Evolutionary conservation across 192 early-diverging fungal genomes (phyloP).

Genomic region (Allomyces macrogynus): DNA sequence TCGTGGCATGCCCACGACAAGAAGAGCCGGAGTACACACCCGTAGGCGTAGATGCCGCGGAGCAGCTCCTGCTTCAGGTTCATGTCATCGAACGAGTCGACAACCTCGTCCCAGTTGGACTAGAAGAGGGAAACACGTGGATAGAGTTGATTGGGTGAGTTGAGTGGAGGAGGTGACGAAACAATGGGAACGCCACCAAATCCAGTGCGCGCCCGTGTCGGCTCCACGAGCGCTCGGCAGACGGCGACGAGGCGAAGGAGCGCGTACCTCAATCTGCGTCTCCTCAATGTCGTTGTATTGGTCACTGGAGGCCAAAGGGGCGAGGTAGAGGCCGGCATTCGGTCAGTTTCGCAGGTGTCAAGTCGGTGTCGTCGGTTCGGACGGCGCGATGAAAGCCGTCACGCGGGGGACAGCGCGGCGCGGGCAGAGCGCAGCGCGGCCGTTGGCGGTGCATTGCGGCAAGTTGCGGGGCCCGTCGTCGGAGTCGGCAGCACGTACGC

Average conservation of each 20-base stretch:
- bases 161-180: no score
- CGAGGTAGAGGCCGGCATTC: no score
- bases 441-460: no score
- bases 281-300: not conserved
- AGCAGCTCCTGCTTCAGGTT: slow-evolving; percentile 70
- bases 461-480: no score
- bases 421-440: no score
- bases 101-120: slow-evolving; percentile 89
- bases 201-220: no score
- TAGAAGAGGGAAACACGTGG: slow-evolving; percentile 10
- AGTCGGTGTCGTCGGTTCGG: not conserved
- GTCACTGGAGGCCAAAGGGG: not conserved
- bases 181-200: no score
- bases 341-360: not conserved
- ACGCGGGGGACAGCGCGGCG: no score
- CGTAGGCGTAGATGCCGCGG: slow-evolving; percentile 95
- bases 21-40: slow-evolving; percentile 26
- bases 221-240: no score
- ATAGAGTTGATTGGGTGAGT: no score
- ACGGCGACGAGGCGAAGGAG: no score
- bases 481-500: not conserved
- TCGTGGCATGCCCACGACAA: not conserved
- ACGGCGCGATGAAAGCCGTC: not conserved
- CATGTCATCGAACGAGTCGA: slow-evolving; percentile 95
- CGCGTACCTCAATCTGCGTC: not conserved